These are phyloP conservation scores for Lepraria neglecta DNA, from an alignment of 495 filamentous ascomycete species.

Conservation along the genomic window DNA sequence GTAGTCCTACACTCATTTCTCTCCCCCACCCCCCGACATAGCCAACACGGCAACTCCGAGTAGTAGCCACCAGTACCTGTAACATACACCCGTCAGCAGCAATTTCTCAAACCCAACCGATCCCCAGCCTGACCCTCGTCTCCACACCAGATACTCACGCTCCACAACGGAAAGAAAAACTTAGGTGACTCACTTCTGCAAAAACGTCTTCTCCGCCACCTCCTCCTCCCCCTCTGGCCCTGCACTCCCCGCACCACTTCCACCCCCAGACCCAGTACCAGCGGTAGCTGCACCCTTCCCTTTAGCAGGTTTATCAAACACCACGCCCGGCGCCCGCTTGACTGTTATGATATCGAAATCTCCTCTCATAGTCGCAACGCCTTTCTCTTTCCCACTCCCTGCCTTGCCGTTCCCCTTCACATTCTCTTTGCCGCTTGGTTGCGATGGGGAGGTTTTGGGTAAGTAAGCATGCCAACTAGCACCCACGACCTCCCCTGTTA, in stretches of 20 bases:
- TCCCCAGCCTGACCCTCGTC: not conserved
- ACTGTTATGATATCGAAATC: slow-evolving; percentile 21
- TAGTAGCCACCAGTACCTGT: slow-evolving; percentile 28
- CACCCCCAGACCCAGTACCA: not conserved
- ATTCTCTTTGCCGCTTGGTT: not conserved
- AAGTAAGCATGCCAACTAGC: slow-evolving; percentile 11
- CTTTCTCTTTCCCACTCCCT: not conserved
- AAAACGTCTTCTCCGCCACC: slow-evolving; percentile 24
- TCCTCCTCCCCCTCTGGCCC: slow-evolving; percentile 17
- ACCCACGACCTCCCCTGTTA: not conserved
- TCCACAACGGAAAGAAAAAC: not conserved
- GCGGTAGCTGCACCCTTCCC: not conserved
- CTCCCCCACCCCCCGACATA: slow-evolving; percentile 21
- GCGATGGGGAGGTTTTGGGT: not conserved
- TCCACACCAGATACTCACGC: not conserved
- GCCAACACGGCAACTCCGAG: slow-evolving; percentile 24
- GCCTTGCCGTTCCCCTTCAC: not conserved
- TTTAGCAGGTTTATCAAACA: slow-evolving; percentile 16
- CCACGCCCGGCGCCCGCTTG: slow-evolving; percentile 6
- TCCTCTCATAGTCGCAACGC: not conserved
- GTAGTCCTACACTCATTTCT: slow-evolving; percentile 12
- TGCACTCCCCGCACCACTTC: not conserved
- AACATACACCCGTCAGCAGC: not conserved
- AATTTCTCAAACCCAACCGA: not conserved
- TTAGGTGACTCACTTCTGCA: slow-evolving; percentile 24